Evolutionary conservation across 805 yeast genomes (phyloP), one percentile per base, ranked within the genome.

Genomic region (Danielia oregonensis): DNA sequence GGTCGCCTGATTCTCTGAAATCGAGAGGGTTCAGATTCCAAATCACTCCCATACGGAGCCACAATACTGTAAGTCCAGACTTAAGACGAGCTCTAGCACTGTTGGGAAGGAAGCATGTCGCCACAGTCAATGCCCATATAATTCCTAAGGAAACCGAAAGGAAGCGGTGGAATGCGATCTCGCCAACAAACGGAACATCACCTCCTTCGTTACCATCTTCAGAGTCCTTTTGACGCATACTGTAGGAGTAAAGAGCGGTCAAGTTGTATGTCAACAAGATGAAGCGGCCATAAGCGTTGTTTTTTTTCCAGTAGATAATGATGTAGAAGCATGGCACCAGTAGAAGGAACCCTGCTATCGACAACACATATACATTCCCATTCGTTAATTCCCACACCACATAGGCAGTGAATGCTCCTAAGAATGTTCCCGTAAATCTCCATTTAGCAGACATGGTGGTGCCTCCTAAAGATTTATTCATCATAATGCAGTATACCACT

Each of bases 381-480:
- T 74, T 76, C 37, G 76, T 74, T 1, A 74, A 13, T 2, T 54
- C 52, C 91, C 91, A 85, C 2, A 74, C 65, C 5, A 64, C 8
- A 44, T 68, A 78, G 0, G 94, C 95, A 5, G 64, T 46, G 8
- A 65, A 40, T 1, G 89, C 84, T 0, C 95, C 95, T 5, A 82
- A 33, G 38, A 78, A 74, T 0, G 95, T 86, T 0, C 95, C 95
- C 17, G 80, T 40, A 36, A 86, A 67, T 48, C 85, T 63, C 83
- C 84, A 79, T 45, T 79, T 78, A 4, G 78, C 79, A 0, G 93
- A 82, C 78, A 80, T 76, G 8, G 85, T 74, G 0, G 95, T 86
- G 0, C 94, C 94, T 7, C 95, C 95, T 4, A 85, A 62, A 1
- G 89, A 81, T 49, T 84, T 84, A 47, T 82, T 83, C 91, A 86